A percentile compares a stretch with the other conserved stretches of the same genome.
Evolutionary conservation across 164 flowering plant genomes (phyloP).

Genomic region (Liriodendron chinense): DNA sequence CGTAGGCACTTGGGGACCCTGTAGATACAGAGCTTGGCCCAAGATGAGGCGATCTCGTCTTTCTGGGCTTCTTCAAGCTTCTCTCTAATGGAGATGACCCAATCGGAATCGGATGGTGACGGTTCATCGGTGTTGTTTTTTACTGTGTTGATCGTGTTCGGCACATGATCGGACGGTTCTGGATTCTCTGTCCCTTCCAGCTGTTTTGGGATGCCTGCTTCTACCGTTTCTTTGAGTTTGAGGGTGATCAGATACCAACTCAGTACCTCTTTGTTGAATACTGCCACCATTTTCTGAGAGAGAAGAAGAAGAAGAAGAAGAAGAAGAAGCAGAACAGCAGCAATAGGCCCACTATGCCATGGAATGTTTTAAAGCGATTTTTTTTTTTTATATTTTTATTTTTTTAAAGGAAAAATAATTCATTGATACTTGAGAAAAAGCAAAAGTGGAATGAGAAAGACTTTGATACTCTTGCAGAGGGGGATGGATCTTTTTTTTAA

Average conservation of each 20-base stretch:
- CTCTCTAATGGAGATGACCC: constrained; percentile 68
- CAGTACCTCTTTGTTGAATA: constrained; percentile 35
- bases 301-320: neutral
- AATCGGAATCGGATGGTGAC: constrained; percentile 38
- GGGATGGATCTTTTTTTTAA: no score
- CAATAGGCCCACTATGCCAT: no score
- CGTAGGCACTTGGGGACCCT: constrained; percentile 44
- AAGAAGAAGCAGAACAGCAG: neutral
- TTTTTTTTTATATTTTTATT: no score
- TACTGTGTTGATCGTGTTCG: constrained; percentile 1
- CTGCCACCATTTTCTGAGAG: constrained; percentile 30
- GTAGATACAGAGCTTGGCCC: constrained; percentile 56
- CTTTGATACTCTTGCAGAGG: no score
- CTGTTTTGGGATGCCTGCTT: constrained; percentile 15
- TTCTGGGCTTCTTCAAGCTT: constrained; percentile 54
- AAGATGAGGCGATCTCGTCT: constrained; percentile 53
- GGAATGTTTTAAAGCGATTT: no score
- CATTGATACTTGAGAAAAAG: no score
- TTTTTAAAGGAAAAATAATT: no score
- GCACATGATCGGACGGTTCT: neutral
- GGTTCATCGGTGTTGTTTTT: constrained; percentile 3
- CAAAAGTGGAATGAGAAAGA: no score
- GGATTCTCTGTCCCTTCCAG: neutral
- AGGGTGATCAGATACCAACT: constrained; percentile 38
- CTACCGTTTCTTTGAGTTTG: constrained; percentile 32